Evolutionary conservation across 768 basidiomycete species (phyloP).

Genomic region (Tulasnella sp.): DNA sequence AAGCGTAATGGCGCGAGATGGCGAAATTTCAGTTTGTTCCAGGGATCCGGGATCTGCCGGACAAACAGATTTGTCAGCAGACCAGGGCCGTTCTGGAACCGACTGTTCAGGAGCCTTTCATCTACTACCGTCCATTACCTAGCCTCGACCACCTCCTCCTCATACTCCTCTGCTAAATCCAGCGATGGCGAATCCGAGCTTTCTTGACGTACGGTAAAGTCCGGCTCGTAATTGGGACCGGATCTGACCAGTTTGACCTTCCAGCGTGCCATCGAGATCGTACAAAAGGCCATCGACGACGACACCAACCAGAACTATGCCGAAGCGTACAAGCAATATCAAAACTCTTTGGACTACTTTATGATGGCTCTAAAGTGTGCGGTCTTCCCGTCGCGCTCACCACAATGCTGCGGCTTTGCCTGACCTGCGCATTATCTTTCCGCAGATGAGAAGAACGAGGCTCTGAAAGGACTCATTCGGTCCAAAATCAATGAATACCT

Average conservation of each 20-base stretch:
- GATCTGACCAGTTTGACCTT: neutral
- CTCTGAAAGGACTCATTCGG: constrained; percentile 79
- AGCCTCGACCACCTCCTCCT: neutral
- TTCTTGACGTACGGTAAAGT: constrained; percentile 27
- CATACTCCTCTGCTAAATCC: neutral
- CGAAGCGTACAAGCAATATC: constrained; percentile 91
- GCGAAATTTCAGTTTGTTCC: constrained; percentile 1
- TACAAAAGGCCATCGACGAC: constrained; percentile 88
- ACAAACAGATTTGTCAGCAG: neutral
- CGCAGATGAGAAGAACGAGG: constrained; percentile 95
- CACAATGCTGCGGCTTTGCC: neutral
- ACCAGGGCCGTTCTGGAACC: neutral
- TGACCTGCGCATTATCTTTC: constrained; percentile 31
- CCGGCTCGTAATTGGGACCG: neutral
- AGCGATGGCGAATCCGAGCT: constrained; percentile 29
- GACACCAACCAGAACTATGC: constrained; percentile 90
- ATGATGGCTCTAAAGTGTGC: constrained; percentile 93
- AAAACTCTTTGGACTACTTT: constrained; percentile 95
- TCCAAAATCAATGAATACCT: constrained; percentile 90
- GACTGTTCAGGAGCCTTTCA: constrained; percentile 3
- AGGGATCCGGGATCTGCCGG: neutral
- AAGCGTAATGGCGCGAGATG: neutral
- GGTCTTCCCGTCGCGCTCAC: constrained; percentile 32
- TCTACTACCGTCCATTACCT: neutral
- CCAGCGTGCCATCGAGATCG: constrained; percentile 82